A percentile compares a stretch with the other conserved stretches of the same genome.
Evolutionary conservation across 1,139 yeast species (phyloP).

Genomic region (Candida freyschussii): DNA sequence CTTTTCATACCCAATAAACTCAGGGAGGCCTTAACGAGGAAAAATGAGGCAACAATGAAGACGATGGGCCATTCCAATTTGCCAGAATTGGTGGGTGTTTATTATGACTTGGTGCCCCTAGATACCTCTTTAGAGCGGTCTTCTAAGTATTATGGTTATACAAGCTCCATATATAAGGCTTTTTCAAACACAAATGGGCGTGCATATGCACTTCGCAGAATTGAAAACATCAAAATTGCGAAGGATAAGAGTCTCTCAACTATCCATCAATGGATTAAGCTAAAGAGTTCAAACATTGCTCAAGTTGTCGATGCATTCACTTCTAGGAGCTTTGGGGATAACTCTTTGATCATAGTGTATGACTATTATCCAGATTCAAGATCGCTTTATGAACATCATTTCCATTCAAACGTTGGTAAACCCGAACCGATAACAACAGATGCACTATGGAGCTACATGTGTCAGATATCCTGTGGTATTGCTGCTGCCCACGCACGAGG

Average conservation of each 20-base stretch:
- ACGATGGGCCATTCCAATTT: slow-evolving; percentile 55
- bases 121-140: slow-evolving; percentile 53
- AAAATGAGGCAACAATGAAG: slow-evolving; percentile 79
- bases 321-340: slow-evolving; percentile 79
- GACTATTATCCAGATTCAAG: slow-evolving; percentile 66
- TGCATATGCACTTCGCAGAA: slow-evolving; percentile 68
- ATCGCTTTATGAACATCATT: slow-evolving; percentile 54
- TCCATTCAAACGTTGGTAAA: slow-evolving; percentile 29
- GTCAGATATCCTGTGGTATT: slow-evolving; percentile 70
- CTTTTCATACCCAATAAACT: slow-evolving; percentile 71
- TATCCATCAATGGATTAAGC: slow-evolving; percentile 48
- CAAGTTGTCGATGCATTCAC: slow-evolving; percentile 79
- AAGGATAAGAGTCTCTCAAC: slow-evolving; percentile 52
- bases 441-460: slow-evolving; percentile 67
- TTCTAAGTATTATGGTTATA: slow-evolving; percentile 54
- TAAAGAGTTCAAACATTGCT: slow-evolving; percentile 57
- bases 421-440: slow-evolving; percentile 54
- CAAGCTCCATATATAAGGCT: slow-evolving; percentile 70
- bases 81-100: slow-evolving; percentile 75
- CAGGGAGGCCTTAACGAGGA: slow-evolving; percentile 65
- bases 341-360: slow-evolving; percentile 56
- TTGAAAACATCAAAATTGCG: slow-evolving; percentile 57
- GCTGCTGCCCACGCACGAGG: slow-evolving; percentile 55
- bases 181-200: slow-evolving; percentile 75
- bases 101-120: slow-evolving; percentile 83